Evolutionary conservation across 164 flowering plant genomes (phyloP).

Genomic region (Saururus chinensis): DNA sequence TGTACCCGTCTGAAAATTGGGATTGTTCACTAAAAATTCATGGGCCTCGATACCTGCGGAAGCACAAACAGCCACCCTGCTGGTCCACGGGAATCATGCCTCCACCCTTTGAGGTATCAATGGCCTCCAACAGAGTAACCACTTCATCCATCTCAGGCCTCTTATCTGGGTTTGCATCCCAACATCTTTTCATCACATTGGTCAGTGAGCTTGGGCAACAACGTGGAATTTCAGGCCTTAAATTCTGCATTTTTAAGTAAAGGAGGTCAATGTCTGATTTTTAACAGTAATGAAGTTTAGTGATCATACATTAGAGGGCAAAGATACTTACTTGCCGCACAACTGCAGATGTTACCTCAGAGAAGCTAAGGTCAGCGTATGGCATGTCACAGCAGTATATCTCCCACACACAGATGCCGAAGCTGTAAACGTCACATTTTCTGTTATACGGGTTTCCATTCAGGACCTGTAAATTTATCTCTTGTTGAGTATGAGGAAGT

Average conservation of each 20-base stretch:
- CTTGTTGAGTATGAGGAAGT: neutral
- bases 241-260: conserved; percentile 39
- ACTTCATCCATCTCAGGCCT: conserved; percentile 98
- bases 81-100: conserved; percentile 87
- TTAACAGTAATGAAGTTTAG: neutral
- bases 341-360: conserved; percentile 92
- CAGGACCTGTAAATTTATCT: conserved; percentile 46
- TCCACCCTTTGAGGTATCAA: conserved; percentile 86
- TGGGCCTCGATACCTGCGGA: conserved; percentile 69
- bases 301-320: neutral
- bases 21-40: conserved; percentile 11
- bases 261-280: neutral
- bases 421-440: conserved; percentile 96
- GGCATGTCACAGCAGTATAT: conserved; percentile 99
- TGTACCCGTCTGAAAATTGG: neutral
- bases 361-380: conserved; percentile 91
- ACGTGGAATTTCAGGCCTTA: conserved; percentile 90
- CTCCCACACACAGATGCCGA: conserved; percentile 97
- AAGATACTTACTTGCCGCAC: conserved; percentile 64
- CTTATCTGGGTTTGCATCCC: conserved; percentile 92
- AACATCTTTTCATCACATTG: conserved; percentile 84
- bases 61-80: conserved; percentile 68
- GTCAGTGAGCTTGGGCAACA: conserved; percentile 85
- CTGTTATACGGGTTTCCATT: conserved; percentile 89
- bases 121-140: conserved; percentile 71